Evolutionary conservation across 805 yeast species (phyloP).

Genomic region (Candida alai): DNA sequence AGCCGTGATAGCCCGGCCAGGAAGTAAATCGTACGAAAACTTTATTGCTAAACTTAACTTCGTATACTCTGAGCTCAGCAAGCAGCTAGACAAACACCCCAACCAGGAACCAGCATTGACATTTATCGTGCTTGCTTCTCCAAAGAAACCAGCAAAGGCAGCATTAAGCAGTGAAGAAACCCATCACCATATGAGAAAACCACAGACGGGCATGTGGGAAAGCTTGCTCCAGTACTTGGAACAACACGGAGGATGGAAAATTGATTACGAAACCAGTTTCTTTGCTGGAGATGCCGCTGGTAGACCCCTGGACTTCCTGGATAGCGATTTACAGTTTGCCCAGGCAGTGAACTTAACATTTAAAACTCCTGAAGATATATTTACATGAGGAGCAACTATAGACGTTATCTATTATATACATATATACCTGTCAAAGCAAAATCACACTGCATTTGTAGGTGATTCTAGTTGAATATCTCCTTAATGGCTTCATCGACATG

Average conservation of each 20-base stretch:
- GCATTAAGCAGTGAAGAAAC: constrained; percentile 22
- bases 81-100: constrained; percentile 19
- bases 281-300: constrained; percentile 99
- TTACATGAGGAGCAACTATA: constrained; percentile 17
- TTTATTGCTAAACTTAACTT: constrained; percentile 41
- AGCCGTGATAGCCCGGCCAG: constrained; percentile 43
- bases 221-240: constrained; percentile 42
- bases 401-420: constrained; percentile 2
- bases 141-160: constrained; percentile 45
- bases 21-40: constrained; percentile 31
- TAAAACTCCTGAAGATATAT: constrained; percentile 68
- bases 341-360: constrained; percentile 49
- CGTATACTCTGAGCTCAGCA: constrained; percentile 28
- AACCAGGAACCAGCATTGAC: constrained; percentile 14
- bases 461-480: no score
- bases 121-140: constrained; percentile 63
- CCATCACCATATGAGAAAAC: constrained; percentile 59
- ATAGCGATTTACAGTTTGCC: constrained; percentile 74
- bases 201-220: constrained; percentile 74
- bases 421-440: no score
- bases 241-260: constrained; percentile 11
- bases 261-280: constrained; percentile 46
- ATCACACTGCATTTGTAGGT: no score
- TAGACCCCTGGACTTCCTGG: constrained; percentile 70
- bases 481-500: constrained; percentile 18